A percentile compares a stretch with the other conserved stretches of the same genome.
Conservation (phyloP, 441 rosid species). For the Adansonia madagascariensis region DNA sequence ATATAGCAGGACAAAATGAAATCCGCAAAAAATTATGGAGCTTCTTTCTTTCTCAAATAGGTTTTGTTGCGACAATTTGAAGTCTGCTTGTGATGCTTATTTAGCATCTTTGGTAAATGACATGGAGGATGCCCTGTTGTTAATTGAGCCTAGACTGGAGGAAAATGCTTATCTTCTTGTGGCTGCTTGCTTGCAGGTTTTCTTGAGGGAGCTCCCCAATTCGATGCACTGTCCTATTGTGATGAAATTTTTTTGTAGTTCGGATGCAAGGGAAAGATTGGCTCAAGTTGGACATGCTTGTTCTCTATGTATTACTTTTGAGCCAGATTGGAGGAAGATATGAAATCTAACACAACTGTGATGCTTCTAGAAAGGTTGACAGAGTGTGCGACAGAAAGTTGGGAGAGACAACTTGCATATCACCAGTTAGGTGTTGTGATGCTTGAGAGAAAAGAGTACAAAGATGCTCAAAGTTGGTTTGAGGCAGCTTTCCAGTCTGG, state of each 20-base stretch:
- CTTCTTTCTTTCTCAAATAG: slow-evolving; percentile 78
- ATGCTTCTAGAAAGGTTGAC: slow-evolving; percentile 87
- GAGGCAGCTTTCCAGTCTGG: slow-evolving; percentile 74
- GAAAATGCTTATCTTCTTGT: slow-evolving; percentile 76
- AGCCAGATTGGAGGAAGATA: slow-evolving; percentile 87
- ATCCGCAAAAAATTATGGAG: slow-evolving; percentile 66
- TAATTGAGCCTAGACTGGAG: slow-evolving; percentile 83
- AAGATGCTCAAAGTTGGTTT: slow-evolving; percentile 87
- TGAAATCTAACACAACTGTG: slow-evolving; percentile 81
- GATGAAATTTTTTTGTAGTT: slow-evolving; percentile 67
- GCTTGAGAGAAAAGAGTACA: slow-evolving; percentile 86
- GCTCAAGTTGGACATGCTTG: slow-evolving; percentile 76
- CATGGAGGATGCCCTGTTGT: slow-evolving; percentile 62
- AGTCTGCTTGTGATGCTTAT: slow-evolving; percentile 73
- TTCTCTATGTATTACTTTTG: slow-evolving; percentile 74
- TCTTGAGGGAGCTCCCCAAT: slow-evolving; percentile 78
- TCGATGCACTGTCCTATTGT: slow-evolving; percentile 66
- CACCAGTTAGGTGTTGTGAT: slow-evolving; percentile 89
- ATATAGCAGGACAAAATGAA: slow-evolving; percentile 68
- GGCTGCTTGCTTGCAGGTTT: slow-evolving; percentile 85
- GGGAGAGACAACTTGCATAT: slow-evolving; percentile 87
- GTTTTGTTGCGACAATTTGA: slow-evolving; percentile 91
- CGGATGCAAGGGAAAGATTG: slow-evolving; percentile 67
- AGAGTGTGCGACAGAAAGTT: slow-evolving; percentile 68
- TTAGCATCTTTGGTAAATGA: slow-evolving; percentile 66